Conservation (phyloP, 2,329 filamentous ascomycete genomes). For the Cladosporium oxysporum region DNA sequence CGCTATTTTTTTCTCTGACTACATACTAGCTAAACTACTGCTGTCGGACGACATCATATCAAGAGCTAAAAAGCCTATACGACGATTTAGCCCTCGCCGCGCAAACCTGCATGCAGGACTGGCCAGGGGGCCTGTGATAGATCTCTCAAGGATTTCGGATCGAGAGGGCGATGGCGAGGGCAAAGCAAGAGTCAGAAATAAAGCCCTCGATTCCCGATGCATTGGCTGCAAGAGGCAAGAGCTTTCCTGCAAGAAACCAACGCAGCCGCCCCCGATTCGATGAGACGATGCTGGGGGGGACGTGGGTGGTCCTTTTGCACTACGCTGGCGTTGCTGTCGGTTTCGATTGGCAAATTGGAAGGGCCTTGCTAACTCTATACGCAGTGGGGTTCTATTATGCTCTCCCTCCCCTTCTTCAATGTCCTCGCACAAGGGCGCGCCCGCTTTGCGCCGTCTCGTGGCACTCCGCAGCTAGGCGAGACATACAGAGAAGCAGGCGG, state of each 20-base stretch:
- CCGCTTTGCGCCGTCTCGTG: conserved; percentile 12
- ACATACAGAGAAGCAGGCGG: conserved; percentile 7
- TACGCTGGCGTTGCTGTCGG: neutral
- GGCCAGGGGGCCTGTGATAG: neutral
- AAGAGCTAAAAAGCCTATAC: neutral
- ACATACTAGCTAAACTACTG: neutral
- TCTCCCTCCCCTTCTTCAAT: neutral
- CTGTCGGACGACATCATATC: neutral
- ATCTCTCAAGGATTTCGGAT: neutral
- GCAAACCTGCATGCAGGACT: neutral
- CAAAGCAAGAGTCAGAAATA: neutral
- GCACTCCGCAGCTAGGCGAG: conserved; percentile 15
- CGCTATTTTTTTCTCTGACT: neutral
- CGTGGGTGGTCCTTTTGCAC: neutral
- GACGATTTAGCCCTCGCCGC: neutral
- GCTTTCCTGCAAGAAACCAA: neutral
- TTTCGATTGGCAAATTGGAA: conserved; percentile 5
- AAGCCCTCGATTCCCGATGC: conserved; percentile 3
- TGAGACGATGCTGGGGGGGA: neutral
- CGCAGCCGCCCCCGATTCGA: neutral
- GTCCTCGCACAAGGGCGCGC: conserved; percentile 6
- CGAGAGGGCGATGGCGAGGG: neutral
- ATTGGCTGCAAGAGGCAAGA: conserved; percentile 9
- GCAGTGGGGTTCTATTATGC: neutral
- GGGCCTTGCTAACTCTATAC: neutral